Evolutionary conservation across 2,329 filamentous ascomycete genomes (phyloP).

Genomic region (Aureobasidium sp.): DNA sequence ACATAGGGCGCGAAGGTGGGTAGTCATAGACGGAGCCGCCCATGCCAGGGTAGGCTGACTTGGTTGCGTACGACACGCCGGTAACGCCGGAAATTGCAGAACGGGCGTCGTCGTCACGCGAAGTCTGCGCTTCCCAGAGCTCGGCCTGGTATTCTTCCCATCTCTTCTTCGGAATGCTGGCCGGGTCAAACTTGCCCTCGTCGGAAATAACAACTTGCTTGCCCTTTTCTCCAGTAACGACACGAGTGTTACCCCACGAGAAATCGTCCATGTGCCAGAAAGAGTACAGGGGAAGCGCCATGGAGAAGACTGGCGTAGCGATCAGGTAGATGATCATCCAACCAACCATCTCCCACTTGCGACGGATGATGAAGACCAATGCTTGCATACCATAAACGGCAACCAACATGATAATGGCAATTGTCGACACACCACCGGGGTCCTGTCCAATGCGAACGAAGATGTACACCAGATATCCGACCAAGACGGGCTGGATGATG

Average conservation of each 20-base stretch:
- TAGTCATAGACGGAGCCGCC: constrained; percentile 54
- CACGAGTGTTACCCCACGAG: constrained; percentile 97
- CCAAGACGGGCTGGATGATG: constrained; percentile 81
- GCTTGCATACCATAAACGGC: constrained; percentile 97
- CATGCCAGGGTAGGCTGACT: constrained; percentile 51
- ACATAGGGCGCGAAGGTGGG: constrained; percentile 47
- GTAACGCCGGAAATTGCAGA: constrained; percentile 82
- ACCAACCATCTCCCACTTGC: constrained; percentile 99
- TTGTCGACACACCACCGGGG: constrained; percentile 64
- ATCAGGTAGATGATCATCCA: constrained; percentile 97
- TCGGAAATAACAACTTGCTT: constrained; percentile 90
- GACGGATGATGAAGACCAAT: constrained; percentile 90
- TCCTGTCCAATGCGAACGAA: constrained; percentile 64
- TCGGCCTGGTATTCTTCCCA: constrained; percentile 99
- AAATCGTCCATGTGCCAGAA: constrained; percentile 99
- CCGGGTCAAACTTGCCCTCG: constrained; percentile 95
- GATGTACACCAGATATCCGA: constrained; percentile 85
- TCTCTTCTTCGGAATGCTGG: constrained; percentile 90
- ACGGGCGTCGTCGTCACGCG: constrained; percentile 62
- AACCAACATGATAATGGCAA: constrained; percentile 81
- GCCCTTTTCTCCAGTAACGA: constrained; percentile 89
- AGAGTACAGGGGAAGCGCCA: constrained; percentile 81
- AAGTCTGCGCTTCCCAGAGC: constrained; percentile 91
- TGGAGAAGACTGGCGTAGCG: constrained; percentile 85
- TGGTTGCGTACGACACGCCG: constrained; percentile 71